Percentiles rank a stretch among this genome's conserved stretches.
These are phyloP conservation scores for Cardamine resedifolia DNA, from an alignment of 345 rosid genomes.

Conservation along the genomic window DNA sequence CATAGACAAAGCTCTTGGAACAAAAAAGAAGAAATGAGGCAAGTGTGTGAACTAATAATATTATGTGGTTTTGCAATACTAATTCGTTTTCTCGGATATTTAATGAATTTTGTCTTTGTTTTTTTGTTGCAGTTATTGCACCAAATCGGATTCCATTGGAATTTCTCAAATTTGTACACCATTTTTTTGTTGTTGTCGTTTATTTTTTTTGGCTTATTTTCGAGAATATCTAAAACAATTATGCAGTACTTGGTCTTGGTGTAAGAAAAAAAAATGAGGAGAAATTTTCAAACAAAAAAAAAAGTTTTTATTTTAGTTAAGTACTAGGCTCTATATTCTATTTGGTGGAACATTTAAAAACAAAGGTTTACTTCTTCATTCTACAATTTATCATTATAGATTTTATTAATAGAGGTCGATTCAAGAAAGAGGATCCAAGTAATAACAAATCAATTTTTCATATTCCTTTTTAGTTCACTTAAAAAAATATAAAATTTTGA, in stretches of 20 bases:
- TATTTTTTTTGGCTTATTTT: slow-evolving; percentile 8
- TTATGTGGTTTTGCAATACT: background rate
- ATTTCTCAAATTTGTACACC: background rate
- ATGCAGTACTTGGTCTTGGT: background rate
- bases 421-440: no score
- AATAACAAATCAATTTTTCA: background rate
- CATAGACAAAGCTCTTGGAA: slow-evolving; percentile 51
- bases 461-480: no score
- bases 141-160: background rate
- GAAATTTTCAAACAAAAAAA: no score
- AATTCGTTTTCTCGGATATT: background rate
- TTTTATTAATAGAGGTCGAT: background rate
- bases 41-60: background rate
- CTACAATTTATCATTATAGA: background rate
- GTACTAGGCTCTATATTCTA: background rate
- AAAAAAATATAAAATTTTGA: no score
- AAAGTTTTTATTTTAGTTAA: background rate
- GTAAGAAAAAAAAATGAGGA: background rate
- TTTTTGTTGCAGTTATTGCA: background rate
- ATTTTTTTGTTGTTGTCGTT: background rate
- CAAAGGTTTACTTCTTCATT: background rate
- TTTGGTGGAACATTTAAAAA: background rate
- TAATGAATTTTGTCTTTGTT: background rate
- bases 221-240: background rate
- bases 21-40: slow-evolving; percentile 25